These are phyloP conservation scores for Austroboletus niveus DNA, from an alignment of 1,284 basidiomycete species.

Conservation along the genomic window DNA sequence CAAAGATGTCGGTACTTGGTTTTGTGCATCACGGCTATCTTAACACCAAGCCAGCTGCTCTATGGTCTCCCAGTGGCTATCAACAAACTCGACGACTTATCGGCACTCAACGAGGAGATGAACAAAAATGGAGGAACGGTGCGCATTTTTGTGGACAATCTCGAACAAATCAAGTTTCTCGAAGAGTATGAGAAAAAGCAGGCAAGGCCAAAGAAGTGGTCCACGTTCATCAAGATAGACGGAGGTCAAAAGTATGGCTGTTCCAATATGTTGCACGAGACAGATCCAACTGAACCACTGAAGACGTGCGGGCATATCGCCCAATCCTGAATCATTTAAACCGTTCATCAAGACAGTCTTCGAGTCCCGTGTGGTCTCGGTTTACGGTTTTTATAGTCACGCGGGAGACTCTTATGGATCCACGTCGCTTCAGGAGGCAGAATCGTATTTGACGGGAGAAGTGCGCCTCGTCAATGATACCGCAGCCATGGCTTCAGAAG, in stretches of 20 bases:
- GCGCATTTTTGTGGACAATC: conserved; percentile 74
- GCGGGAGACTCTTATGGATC: conserved; percentile 78
- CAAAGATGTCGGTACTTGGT: conserved; percentile 58
- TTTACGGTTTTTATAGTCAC: conserved; percentile 86
- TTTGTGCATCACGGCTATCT: conserved; percentile 1
- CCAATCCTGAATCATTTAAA: conserved; percentile 54
- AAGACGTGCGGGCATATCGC: conserved; percentile 80
- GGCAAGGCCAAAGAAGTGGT: conserved; percentile 54
- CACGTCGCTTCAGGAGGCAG: conserved; percentile 60
- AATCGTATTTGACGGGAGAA: conserved; percentile 68
- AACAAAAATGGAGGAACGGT: conserved; percentile 52
- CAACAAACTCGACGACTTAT: conserved; percentile 75
- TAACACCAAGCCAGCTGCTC: conserved; percentile 53
- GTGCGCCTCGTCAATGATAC: conserved; percentile 69
- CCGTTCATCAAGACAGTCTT: conserved; percentile 53
- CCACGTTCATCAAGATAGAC: conserved; percentile 80
- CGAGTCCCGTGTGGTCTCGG: conserved; percentile 51
- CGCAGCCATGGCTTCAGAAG: conserved; percentile 54
- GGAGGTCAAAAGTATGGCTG: conserved; percentile 68
- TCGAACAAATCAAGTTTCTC: conserved; percentile 66
- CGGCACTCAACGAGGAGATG: conserved; percentile 56
- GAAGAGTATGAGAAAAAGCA: conserved; percentile 52
- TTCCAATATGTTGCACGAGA: not conserved
- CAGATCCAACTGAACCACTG: conserved; percentile 5
- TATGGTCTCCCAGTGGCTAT: conserved; percentile 72